Evolutionary conservation across 345 rosid genomes (phyloP).

Genomic region (Murraya paniculata): DNA sequence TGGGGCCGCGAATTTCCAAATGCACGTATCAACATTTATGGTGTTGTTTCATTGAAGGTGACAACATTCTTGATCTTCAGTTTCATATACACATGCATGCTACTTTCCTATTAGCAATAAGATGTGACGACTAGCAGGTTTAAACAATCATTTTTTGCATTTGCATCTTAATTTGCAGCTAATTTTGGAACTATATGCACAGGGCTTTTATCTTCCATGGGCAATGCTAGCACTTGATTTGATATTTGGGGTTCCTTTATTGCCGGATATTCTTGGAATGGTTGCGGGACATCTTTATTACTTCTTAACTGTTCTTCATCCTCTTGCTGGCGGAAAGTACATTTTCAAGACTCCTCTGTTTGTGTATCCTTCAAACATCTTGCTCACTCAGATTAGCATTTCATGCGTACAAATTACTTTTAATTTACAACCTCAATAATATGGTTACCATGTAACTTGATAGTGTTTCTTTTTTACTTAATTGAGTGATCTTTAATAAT

Average conservation of each 20-base stretch:
- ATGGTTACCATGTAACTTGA: background rate
- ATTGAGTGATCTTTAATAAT: slow-evolving; percentile 12
- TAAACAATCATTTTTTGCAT: background rate
- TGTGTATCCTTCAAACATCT: slow-evolving; percentile 55
- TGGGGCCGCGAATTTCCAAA: slow-evolving; percentile 66
- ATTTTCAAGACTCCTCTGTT: slow-evolving; percentile 56
- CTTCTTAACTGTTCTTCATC: slow-evolving; percentile 64
- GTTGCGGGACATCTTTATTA: slow-evolving; percentile 60
- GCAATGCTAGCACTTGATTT: slow-evolving; percentile 58
- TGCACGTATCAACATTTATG: slow-evolving; percentile 48
- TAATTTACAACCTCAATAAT: no score
- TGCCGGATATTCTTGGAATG: slow-evolving; percentile 64
- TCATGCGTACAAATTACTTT: background rate
- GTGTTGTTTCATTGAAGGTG: slow-evolving; percentile 57
- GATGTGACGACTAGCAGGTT: background rate
- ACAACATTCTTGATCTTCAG: background rate
- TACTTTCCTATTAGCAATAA: background rate
- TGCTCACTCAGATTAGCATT: background rate
- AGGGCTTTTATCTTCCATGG: slow-evolving; percentile 78
- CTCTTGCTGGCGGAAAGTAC: slow-evolving; percentile 55
- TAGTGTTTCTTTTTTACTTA: background rate
- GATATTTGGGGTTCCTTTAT: slow-evolving; percentile 47
- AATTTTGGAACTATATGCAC: background rate
- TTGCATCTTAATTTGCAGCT: background rate
- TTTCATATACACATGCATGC: background rate